Evolutionary conservation across 2,329 filamentous ascomycete species (phyloP), one percentile per base, ranked within the genome.

Genomic region (Alternaria dauci): DNA sequence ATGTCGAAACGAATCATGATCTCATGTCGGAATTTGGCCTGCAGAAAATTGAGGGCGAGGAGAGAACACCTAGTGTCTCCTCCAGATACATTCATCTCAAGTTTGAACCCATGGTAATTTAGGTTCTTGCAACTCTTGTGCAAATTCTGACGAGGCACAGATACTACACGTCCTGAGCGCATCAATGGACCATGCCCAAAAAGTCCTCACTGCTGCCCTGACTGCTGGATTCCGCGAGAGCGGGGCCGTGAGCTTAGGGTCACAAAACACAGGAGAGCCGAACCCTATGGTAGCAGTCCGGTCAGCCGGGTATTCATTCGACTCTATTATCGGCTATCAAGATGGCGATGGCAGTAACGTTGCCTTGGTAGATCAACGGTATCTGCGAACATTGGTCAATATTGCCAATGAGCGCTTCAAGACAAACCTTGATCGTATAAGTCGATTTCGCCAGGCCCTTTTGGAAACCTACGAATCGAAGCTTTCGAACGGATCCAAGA

Each of bases 181-280:
- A 16, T 94, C 92, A 0, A 83, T 89, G 0, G 79, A 86, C 12
- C 87, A 94, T 70, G 93, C 94, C 4, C 91, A 96, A 67, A 83
- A 86, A 8, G 83, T 96, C 18, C 85, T 97, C 14, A 85, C 88
- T 11, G 91, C 91, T 44, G 94, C 91, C 2, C 83, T 94, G 9
- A 87, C 89, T 69, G 90, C 93, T 4, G 94, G 94, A 0, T 97
- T 97, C 75, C 89, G 94, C 14, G 94, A 98, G 80, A 95, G 91
- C 60, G 94, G 94, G 18, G 90, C 94, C 51, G 85, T 96, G 59
- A 92, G 90, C 71, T 75, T 92, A 47, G 77, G 78, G 5, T 58
- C 75, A 11, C 64, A 69, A 6, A 71, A 75, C 26, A 67, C 78
- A 23, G 77, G 79, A 42, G 78, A 79, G 12, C 75, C 81, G 20